phyloP scores from a whole-genome alignment of 257 asterid species.

The Rubia yunnanensis region DNA sequence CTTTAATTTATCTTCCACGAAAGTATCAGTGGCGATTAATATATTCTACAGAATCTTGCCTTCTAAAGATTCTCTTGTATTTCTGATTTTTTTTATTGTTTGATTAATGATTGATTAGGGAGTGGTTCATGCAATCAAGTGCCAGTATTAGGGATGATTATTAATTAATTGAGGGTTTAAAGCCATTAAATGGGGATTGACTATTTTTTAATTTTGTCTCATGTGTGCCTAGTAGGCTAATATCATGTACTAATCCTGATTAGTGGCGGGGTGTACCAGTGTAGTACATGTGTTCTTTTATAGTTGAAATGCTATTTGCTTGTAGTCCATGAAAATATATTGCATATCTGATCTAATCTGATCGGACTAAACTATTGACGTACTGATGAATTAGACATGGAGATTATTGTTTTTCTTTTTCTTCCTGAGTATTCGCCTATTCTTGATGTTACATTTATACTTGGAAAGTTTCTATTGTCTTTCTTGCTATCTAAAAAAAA shows the following conservation, averaged over 20 bases:
- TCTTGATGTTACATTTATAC: too few relatives aligned
- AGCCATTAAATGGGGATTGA: neutral
- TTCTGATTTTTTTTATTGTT: neutral
- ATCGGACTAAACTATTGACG: neutral
- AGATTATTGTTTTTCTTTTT: too few relatives aligned
- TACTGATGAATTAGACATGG: too few relatives aligned
- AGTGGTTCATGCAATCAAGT: neutral
- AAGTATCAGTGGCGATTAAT: neutral
- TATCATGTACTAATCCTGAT: neutral
- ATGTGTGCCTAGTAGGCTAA: neutral
- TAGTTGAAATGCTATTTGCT: neutral
- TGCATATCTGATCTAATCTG: too few relatives aligned
- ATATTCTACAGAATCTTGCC: neutral
- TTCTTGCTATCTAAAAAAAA: too few relatives aligned
- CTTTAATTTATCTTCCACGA: neutral
- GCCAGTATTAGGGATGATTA: neutral
- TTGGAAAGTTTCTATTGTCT: too few relatives aligned
- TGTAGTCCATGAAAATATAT: neutral
- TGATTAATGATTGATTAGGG: neutral
- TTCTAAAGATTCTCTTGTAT: neutral
- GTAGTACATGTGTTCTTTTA: neutral
- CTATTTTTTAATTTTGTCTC: neutral
- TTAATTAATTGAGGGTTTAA: neutral
- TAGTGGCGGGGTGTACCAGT: neutral
- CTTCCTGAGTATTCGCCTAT: too few relatives aligned